These are phyloP conservation scores for Umbilicus rupestris DNA, from an alignment of 164 flowering plant genomes.

Conservation along the genomic window DNA sequence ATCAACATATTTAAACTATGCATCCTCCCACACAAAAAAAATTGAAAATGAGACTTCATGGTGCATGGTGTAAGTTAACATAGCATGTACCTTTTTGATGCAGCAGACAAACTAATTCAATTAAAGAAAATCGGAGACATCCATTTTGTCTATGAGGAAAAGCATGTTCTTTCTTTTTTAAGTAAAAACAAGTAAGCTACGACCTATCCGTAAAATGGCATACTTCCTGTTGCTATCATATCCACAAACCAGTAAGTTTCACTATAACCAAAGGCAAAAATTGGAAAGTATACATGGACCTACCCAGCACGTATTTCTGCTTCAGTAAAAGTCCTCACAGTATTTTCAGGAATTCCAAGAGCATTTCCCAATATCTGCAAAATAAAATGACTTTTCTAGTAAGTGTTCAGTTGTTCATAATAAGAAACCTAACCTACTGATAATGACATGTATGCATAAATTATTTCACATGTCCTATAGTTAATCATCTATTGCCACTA, in stretches of 20 bases:
- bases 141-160: not conserved
- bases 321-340: constrained; percentile 77
- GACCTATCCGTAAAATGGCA: not conserved
- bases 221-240: not conserved
- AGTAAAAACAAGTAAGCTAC: not conserved
- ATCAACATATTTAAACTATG: not conserved
- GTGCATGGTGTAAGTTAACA: not conserved
- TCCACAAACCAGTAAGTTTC: not conserved
- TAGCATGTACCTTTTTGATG: not conserved
- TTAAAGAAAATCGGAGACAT: not conserved
- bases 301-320: constrained; percentile 99
- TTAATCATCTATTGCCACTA: not conserved
- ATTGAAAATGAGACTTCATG: no score
- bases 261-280: not conserved
- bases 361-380: constrained; percentile 78
- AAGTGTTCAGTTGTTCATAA: not conserved
- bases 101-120: not conserved
- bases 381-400: not conserved
- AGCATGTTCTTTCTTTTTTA: not conserved
- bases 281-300: constrained; percentile 1
- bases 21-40: not conserved
- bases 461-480: not conserved
- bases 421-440: not conserved
- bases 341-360: constrained; percentile 79
- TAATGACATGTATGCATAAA: not conserved